A percentile compares a stretch with the other conserved stretches of the same genome.
These are phyloP conservation scores for Stagonosporopsis chrysanthemi DNA, from an alignment of 2,329 filamentous ascomycete genomes.

Conservation along the genomic window DNA sequence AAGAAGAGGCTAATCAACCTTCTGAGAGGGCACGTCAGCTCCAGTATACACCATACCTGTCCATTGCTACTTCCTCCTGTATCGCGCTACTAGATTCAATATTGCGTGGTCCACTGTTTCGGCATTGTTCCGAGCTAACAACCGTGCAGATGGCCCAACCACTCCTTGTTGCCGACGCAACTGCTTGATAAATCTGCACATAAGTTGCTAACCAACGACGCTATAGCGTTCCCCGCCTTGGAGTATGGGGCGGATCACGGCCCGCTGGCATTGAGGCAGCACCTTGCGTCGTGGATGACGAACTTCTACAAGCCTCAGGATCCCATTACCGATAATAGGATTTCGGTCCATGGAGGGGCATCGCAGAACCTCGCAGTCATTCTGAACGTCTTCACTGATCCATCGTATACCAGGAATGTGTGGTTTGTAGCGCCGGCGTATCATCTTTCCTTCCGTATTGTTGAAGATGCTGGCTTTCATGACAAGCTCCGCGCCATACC, in stretches of 20 bases:
- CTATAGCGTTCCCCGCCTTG: constrained; percentile 68
- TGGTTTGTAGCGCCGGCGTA: constrained; percentile 87
- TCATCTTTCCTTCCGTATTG: constrained; percentile 83
- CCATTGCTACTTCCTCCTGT: constrained; percentile 13
- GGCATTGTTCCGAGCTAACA: constrained; percentile 21
- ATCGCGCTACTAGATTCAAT: constrained; percentile 10
- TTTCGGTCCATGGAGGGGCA: constrained; percentile 85
- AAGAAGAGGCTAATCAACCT: constrained; percentile 48
- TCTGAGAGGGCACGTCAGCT: constrained; percentile 44
- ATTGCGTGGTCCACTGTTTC: constrained; percentile 27
- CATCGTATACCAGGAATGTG: constrained; percentile 73
- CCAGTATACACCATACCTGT: constrained; percentile 11
- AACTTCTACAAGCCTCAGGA: constrained; percentile 63
- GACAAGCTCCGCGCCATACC: constrained; percentile 72
- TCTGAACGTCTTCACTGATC: constrained; percentile 81
- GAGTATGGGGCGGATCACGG: constrained; percentile 83
- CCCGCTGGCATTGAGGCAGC: constrained; percentile 60
- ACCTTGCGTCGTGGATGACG: constrained; percentile 74
- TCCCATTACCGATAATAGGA: constrained; percentile 62
- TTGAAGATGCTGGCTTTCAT: constrained; percentile 78
- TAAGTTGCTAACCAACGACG: constrained; percentile 66
- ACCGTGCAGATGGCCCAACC: constrained; percentile 69
- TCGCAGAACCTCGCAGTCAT: constrained; percentile 82
- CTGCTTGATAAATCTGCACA: constrained; percentile 68
- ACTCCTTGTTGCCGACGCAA: constrained; percentile 69